Conservation (phyloP, 352 stramenopile genomes). For the Chrysophaeum taylorii region DNA sequence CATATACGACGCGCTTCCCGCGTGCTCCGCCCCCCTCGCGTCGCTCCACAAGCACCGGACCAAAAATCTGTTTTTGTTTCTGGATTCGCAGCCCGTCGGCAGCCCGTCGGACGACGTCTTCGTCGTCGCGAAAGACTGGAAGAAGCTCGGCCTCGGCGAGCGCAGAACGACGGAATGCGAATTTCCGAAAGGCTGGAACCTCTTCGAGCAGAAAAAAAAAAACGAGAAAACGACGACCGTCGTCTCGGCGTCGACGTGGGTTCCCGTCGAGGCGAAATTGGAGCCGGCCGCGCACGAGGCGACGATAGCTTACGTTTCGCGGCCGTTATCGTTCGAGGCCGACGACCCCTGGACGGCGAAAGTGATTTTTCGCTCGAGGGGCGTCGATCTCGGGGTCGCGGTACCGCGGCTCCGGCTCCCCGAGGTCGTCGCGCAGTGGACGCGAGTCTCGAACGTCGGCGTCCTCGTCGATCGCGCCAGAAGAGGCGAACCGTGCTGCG, state of each 20-base stretch:
- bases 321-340: no score
- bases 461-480: slow-evolving; percentile 2
- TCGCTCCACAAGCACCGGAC: slow-evolving; percentile 26
- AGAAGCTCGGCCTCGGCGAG: slow-evolving; percentile 6
- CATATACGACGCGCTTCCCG: slow-evolving; percentile 25
- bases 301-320: no score
- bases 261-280: no score
- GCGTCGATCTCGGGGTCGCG: slow-evolving; percentile 23
- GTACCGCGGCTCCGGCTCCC: slow-evolving; percentile 23
- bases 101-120: slow-evolving; percentile 15
- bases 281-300: no score
- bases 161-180: background rate
- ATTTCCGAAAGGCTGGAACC: background rate
- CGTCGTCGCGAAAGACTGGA: slow-evolving; percentile 12
- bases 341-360: no score
- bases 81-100: slow-evolving; percentile 19
- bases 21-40: slow-evolving; percentile 25
- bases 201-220: background rate
- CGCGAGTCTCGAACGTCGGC: background rate
- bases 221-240: no score
- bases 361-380: no score
- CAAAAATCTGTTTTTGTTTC: slow-evolving; percentile 31
- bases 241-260: no score
- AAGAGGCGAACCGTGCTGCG: slow-evolving; percentile 4
- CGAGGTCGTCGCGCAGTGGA: slow-evolving; percentile 8